Evolutionary conservation across 2,329 filamentous ascomycete species (phyloP), one percentile per base, ranked within the genome.

Genomic region (Cladosporium sphaerospermum): DNA sequence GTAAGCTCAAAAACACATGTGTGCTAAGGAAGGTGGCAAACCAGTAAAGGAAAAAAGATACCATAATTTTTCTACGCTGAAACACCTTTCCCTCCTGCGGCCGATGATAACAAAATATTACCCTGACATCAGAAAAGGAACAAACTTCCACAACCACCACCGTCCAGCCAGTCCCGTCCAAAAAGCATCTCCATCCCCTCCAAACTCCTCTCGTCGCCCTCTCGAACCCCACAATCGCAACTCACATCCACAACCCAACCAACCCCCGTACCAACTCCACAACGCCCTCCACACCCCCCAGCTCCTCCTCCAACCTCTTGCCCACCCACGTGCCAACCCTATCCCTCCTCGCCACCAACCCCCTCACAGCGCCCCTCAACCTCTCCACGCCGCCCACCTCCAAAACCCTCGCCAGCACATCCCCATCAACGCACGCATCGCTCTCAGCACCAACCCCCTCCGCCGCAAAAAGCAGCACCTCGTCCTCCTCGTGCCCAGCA

Each of bases 371-470:
- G 2, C 37, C 13, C 37, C 44, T 54, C 31, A 69, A 45, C 10
- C 52, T 52, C n/a, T 55, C 54, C 9, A 53, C 54, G 1, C 64
- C 65, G 33, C 64, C 63, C 2, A 58, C 56, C 13, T 60, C 59
- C 14, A 75, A 47, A 37, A 69, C 67, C 9, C 67, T 50, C 10
- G 57, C 56, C 4, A 76, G 50, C 4, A 71, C 40, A 58, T 76
- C 73, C 1, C 72, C 74, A 55, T 76, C 69, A 4, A 77, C 61
- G 54, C 73, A 69, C 53, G 63, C 67, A 32, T 69, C 63, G 52
- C 51, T 46, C 10, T 50, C 45, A 18, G 31, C 46, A 11, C 45
- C 19, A 23, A 49, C 10, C 45, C 58, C 8, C 40, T 55, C 23
- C 58, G 56, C 37, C 55, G 53, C 45, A 34, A 40, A 33, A 34